A percentile compares a stretch with the other conserved stretches of the same genome.
Evolutionary conservation across 1,139 yeast species (phyloP).

Genomic region (Candida albicans): DNA sequence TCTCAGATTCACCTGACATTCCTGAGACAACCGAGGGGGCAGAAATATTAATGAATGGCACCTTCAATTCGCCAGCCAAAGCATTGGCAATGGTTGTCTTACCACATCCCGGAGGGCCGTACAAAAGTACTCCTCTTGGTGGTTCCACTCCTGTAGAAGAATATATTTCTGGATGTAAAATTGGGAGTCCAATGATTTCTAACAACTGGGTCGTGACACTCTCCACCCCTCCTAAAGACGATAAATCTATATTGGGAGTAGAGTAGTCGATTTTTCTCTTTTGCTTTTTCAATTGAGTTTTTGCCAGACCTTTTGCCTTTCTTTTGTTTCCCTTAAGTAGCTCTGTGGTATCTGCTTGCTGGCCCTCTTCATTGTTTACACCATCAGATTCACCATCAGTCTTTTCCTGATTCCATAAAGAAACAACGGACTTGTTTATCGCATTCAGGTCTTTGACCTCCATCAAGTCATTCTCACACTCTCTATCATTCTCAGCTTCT

Average conservation of each 20-base stretch:
- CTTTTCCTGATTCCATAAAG: slow-evolving; percentile 54
- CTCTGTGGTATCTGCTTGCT: slow-evolving; percentile 5
- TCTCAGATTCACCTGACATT: slow-evolving; percentile 99
- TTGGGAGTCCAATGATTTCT: slow-evolving; percentile 90
- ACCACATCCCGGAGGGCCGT: slow-evolving; percentile 99
- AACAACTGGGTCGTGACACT: slow-evolving; percentile 77
- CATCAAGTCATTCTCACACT: slow-evolving; percentile 41
- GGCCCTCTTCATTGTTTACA: slow-evolving; percentile 6
- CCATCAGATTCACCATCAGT: slow-evolving; percentile 10
- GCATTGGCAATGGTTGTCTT: slow-evolving; percentile 96
- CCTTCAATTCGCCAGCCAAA: slow-evolving; percentile 89
- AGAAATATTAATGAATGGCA: slow-evolving; percentile 85
- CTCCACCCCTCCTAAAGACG: slow-evolving; percentile 88
- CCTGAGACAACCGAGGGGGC: slow-evolving; percentile 98
- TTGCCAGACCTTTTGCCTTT: slow-evolving; percentile 29
- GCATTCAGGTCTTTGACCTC: slow-evolving; percentile 58
- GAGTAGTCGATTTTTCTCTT: slow-evolving; percentile 57
- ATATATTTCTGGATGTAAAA: slow-evolving; percentile 90
- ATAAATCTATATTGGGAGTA: slow-evolving; percentile 67
- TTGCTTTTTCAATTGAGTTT: slow-evolving; percentile 32
- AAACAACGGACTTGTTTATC: slow-evolving; percentile 74
- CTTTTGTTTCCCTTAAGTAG: slow-evolving; percentile 27
- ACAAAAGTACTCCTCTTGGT: slow-evolving; percentile 91
- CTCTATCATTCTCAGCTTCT: slow-evolving; percentile 17
- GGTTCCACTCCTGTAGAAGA: slow-evolving; percentile 89